Conservation (phyloP, 2,329 filamentous ascomycete genomes). For the Blastomyces gilchristii region DNA sequence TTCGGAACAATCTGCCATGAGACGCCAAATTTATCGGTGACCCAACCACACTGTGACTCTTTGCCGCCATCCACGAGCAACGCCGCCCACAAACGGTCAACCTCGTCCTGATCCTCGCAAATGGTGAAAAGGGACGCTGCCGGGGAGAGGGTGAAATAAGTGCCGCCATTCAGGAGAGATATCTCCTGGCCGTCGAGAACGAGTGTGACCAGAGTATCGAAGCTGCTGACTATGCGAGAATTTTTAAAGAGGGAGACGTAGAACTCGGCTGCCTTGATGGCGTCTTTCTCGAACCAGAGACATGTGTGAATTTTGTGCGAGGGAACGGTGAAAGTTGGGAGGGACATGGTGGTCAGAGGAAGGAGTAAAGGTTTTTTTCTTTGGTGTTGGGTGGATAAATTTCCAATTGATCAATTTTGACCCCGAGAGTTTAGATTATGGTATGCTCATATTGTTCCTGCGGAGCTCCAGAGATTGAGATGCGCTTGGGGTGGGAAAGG, state of each 20-base stretch:
- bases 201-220: slow-evolving; percentile 29
- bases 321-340: not conserved
- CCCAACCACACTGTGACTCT: slow-evolving; percentile 37
- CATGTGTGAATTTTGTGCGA: slow-evolving; percentile 17
- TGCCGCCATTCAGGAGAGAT: slow-evolving; percentile 38
- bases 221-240: slow-evolving; percentile 24
- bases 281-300: slow-evolving; percentile 20
- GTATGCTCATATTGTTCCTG: not conserved
- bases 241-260: slow-evolving; percentile 19
- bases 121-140: slow-evolving; percentile 38
- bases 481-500: not conserved
- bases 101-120: slow-evolving; percentile 39
- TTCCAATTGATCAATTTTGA: not conserved
- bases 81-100: slow-evolving; percentile 41
- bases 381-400: not conserved
- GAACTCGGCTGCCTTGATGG: slow-evolving; percentile 19
- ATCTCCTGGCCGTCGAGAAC: slow-evolving; percentile 33
- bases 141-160: slow-evolving; percentile 32
- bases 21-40: slow-evolving; percentile 39
- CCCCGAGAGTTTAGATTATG: not conserved
- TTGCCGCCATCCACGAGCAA: slow-evolving; percentile 34
- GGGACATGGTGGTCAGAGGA: not conserved
- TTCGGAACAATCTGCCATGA: slow-evolving; percentile 41
- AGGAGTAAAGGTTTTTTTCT: not conserved
- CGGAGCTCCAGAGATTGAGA: not conserved